These are phyloP conservation scores for Huiozyma sinensis DNA, from an alignment of 805 yeast genomes.

Conservation along the genomic window DNA sequence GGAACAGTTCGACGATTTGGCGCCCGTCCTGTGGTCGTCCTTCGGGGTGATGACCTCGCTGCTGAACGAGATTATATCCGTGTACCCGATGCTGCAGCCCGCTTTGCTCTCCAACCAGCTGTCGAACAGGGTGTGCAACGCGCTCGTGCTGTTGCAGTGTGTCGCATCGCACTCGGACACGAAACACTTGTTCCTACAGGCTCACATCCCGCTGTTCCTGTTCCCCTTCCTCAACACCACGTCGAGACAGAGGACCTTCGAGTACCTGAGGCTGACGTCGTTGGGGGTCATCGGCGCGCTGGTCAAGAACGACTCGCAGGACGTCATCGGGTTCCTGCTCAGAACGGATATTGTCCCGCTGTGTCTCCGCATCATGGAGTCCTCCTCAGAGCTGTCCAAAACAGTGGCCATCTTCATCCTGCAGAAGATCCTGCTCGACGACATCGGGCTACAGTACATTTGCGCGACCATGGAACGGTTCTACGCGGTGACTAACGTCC, in stretches of 20 bases:
- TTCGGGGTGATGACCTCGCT: constrained; percentile 93
- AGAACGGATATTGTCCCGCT: constrained; percentile 96
- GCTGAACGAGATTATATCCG: constrained; percentile 79
- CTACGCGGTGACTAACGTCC: constrained; percentile 84
- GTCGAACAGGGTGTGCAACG: constrained; percentile 90
- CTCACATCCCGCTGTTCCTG: constrained; percentile 83
- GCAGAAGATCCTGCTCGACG: constrained; percentile 86
- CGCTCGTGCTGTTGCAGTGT: constrained; percentile 87
- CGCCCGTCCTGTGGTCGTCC: constrained; percentile 87
- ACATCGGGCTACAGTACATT: constrained; percentile 79
- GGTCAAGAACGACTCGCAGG: constrained; percentile 91
- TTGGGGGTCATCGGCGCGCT: constrained; percentile 95
- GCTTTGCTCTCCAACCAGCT: constrained; percentile 77
- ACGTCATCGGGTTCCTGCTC: constrained; percentile 79
- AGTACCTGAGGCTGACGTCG: constrained; percentile 83
- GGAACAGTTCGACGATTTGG: constrained; percentile 89
- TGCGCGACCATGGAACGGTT: constrained; percentile 94
- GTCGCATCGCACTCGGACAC: constrained; percentile 94
- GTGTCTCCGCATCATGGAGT: constrained; percentile 90
- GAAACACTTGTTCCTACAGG: constrained; percentile 69
- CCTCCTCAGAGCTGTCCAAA: constrained; percentile 84
- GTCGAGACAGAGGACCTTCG: constrained; percentile 86
- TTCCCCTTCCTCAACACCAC: constrained; percentile 92
- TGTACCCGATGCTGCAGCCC: constrained; percentile 82
- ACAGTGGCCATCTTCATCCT: constrained; percentile 95